Percentiles rank a stretch among this genome's conserved stretches.
These are phyloP conservation scores for Vigna angularis DNA, from an alignment of 306 rosid genomes.

Conservation along the genomic window DNA sequence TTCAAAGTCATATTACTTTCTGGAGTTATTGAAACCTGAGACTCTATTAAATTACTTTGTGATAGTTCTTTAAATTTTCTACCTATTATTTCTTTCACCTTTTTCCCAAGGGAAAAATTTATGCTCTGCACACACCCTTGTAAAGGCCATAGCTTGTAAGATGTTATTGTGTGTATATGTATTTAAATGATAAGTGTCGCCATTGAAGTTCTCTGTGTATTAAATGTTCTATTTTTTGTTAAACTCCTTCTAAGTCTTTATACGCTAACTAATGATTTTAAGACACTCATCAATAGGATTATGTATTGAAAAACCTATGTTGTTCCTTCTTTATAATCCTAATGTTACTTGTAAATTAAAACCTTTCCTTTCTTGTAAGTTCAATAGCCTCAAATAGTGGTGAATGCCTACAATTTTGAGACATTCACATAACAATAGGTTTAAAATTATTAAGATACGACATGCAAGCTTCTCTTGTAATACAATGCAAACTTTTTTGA, in stretches of 20 bases:
- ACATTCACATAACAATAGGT: slow-evolving; percentile 8
- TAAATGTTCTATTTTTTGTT: not conserved
- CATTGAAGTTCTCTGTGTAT: not conserved
- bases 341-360: not conserved
- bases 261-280: not conserved
- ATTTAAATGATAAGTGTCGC: not conserved
- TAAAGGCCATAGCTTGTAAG: slow-evolving; percentile 4
- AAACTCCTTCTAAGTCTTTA: not conserved
- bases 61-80: slow-evolving; percentile 1
- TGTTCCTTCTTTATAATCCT: slow-evolving; percentile 16
- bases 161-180: not conserved
- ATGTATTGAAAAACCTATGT: not conserved
- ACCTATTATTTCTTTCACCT: not conserved
- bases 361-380: not conserved
- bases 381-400: not conserved
- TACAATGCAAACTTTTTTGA: not conserved
- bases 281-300: not conserved
- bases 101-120: not conserved
- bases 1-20: slow-evolving; percentile 19
- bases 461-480: slow-evolving; percentile 1
- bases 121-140: not conserved
- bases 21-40: not conserved
- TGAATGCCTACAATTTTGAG: slow-evolving; percentile 21
- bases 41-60: slow-evolving; percentile 2
- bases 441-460: not conserved